A percentile compares a stretch with the other conserved stretches of the same genome.
Conservation (phyloP, 139 green algal genomes). For the Chlorella sp. region DNA sequence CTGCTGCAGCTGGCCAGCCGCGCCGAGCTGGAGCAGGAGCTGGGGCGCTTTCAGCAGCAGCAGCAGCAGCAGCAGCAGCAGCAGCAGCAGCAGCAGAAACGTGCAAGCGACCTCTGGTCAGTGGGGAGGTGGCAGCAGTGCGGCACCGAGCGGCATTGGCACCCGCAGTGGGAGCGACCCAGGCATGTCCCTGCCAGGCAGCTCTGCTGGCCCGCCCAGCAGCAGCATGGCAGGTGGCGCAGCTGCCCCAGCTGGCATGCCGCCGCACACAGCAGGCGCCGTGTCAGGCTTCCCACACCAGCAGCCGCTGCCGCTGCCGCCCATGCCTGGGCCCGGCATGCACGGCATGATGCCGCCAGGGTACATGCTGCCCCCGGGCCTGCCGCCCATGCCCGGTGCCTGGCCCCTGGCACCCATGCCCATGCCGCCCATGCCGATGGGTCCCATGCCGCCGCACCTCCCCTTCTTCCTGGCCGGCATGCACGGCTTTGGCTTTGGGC, state of each 20-base stretch:
- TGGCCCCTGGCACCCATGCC: not conserved
- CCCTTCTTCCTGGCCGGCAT: not conserved
- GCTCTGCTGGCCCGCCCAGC: not conserved
- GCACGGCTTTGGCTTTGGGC: not conserved
- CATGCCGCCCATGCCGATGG: not conserved
- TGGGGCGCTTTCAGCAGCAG: not conserved
- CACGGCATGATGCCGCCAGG: not conserved
- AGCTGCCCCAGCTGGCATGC: not conserved
- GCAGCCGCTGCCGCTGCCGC: not conserved
- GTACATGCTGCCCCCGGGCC: not conserved
- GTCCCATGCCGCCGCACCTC: not conserved
- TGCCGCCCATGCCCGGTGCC: conserved; percentile 7
- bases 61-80: not conserved
- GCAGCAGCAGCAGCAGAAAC: conserved; percentile 8
- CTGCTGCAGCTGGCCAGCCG: conserved; percentile 77
- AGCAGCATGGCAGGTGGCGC: not conserved
- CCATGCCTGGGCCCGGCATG: not conserved
- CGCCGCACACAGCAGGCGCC: conserved; percentile 14
- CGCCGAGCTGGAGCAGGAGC: conserved; percentile 66
- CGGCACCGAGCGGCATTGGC: not conserved
- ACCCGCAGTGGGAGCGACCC: not conserved
- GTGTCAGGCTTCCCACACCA: not conserved
- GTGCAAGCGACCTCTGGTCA: too few species aligned
- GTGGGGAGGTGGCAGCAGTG: too few species aligned
- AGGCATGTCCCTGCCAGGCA: not conserved